Evolutionary conservation across 345 rosid species (phyloP), one percentile per base, ranked within the genome.

Genomic region (Brassica napus): DNA sequence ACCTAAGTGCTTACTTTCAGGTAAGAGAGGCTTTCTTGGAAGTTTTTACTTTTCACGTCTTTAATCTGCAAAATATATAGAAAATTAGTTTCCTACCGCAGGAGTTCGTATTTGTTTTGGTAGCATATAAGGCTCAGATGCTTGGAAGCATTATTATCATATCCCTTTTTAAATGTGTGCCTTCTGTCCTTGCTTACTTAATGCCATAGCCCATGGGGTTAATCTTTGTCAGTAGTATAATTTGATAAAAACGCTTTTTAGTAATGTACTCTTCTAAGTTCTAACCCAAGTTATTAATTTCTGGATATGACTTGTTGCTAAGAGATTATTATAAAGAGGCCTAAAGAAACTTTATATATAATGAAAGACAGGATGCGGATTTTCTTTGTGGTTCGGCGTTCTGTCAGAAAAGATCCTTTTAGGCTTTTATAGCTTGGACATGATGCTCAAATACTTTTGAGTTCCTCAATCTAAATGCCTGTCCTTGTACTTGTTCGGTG

Each of bases 1-100:
- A 89, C 76, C 69, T 88, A 78, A 77, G 58, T 82, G 87, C 83
- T 82, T 76, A 83, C 68, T 82, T 83, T 86, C 86, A 92, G 98
- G 98, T 94, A 82, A 81, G 61, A 57, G 32, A 71, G 63, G 21
- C 73, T 65, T 75, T 70, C 68, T 57, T 64, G 83, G 76, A 30
- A 69, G 68, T 69, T 63, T 37, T 69, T 21, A 15, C 32, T 68
- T 49, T 60, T 65, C 37, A 58, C 60, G 68, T 72, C 60, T 68
- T 47, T 34, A 73, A 37, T 72, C 49, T 67, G 73, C 57, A 7
- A 21, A 65, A 31, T 55, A 11, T 44, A 4, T 37, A 21, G 54
- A 10, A 35, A 69, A 6, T 16, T 18, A 67, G 67, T 69, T 54
- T 35, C 49, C 49, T 65, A 65, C 69, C 72, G 30, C 37, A 34